Percentiles rank a stretch among this genome's conserved stretches.
phyloP scores from a whole-genome alignment of 106 monocot species.

The Allium fistulosum region DNA sequence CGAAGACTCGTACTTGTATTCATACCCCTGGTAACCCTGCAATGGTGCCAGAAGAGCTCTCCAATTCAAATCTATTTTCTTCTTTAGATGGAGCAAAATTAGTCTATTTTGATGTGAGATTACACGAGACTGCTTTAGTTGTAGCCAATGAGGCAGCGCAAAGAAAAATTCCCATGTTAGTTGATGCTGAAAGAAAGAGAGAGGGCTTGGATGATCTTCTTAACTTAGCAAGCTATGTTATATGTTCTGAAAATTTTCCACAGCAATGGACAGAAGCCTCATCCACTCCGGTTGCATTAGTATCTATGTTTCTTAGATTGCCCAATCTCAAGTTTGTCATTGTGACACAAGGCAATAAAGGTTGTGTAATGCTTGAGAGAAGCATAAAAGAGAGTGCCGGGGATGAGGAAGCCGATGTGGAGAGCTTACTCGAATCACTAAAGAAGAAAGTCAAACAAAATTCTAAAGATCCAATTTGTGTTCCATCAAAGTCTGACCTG shows the following conservation, averaged over 20 bases:
- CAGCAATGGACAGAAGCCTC: conserved; percentile 73
- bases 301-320: conserved; percentile 67
- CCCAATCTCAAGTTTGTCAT: conserved; percentile 77
- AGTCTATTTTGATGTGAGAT: too few species aligned
- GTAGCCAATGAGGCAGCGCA: too few species aligned
- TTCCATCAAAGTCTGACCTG: conserved; percentile 54
- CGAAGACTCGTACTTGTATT: conserved; percentile 97
- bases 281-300: conserved; percentile 64
- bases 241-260: conserved; percentile 90
- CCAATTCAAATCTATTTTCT: too few species aligned
- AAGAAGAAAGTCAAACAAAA: conserved; percentile 25
- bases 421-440: conserved; percentile 56
- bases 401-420: conserved; percentile 41
- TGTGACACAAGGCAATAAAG: conserved; percentile 79
- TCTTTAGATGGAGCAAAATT: too few species aligned
- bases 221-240: conserved; percentile 65
- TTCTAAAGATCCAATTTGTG: conserved; percentile 41
- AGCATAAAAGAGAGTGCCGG: conserved; percentile 48
- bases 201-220: conserved; percentile 84
- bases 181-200: too few species aligned
- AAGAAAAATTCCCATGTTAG: too few species aligned
- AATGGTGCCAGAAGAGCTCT: conserved; percentile 67
- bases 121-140: too few species aligned
- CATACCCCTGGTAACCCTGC: conserved; percentile 71
- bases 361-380: conserved; percentile 94